Evolutionary conservation across 2,329 filamentous ascomycete species (phyloP).

Genomic region (Tolypocladium pustulatum): DNA sequence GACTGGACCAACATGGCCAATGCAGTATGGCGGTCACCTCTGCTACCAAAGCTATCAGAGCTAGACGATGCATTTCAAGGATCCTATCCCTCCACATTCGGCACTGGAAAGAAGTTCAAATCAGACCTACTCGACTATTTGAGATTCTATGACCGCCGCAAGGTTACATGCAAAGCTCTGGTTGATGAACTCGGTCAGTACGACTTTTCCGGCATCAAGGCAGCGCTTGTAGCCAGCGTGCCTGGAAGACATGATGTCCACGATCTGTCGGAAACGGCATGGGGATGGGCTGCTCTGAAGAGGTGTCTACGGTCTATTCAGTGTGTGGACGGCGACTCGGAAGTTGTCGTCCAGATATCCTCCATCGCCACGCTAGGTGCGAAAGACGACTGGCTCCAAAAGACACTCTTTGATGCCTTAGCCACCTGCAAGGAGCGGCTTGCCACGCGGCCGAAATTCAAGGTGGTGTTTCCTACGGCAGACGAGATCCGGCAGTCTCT

Average conservation of each 20-base stretch:
- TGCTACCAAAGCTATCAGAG: constrained; percentile 41
- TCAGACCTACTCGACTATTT: constrained; percentile 65
- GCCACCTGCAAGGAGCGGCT: constrained; percentile 17
- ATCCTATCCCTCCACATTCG: constrained; percentile 18
- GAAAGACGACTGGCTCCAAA: constrained; percentile 61
- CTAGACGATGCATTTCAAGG: neutral
- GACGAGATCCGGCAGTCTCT: constrained; percentile 67
- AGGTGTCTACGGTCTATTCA: constrained; percentile 47
- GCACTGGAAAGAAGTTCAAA: constrained; percentile 64
- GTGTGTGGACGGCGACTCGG: constrained; percentile 25
- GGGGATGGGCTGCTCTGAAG: constrained; percentile 65
- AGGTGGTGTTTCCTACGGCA: constrained; percentile 70
- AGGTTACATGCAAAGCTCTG: constrained; percentile 42
- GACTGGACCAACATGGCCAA: constrained; percentile 89
- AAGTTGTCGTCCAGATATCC: constrained; percentile 58
- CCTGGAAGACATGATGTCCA: constrained; percentile 53
- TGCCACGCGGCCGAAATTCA: constrained; percentile 39
- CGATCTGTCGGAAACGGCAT: constrained; percentile 44
- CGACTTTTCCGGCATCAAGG: constrained; percentile 61
- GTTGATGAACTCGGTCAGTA: constrained; percentile 46
- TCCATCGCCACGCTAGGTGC: constrained; percentile 72
- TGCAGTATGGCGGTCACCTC: constrained; percentile 67
- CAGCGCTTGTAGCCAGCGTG: constrained; percentile 66
- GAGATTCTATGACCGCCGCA: constrained; percentile 51
- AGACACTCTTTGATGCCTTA: constrained; percentile 48